phyloP scores from a whole-genome alignment of 2,329 filamentous ascomycete genomes.

The Cryphonectria nitschkei region DNA sequence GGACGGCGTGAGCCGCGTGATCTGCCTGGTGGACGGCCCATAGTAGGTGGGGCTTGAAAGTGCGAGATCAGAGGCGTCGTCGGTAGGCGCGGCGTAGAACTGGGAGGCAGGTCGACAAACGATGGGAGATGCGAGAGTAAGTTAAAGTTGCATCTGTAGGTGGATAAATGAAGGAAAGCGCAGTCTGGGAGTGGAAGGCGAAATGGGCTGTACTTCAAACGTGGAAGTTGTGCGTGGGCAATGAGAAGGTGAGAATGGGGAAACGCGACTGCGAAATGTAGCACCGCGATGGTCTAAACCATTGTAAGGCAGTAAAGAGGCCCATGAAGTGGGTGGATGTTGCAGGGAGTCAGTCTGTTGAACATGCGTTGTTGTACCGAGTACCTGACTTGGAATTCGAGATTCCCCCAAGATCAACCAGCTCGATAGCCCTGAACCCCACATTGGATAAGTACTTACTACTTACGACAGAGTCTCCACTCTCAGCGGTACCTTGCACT shows the following conservation, averaged over 20 bases:
- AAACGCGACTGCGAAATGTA: not conserved
- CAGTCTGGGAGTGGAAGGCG: not conserved
- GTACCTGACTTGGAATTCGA: not conserved
- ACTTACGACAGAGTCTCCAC: not conserved
- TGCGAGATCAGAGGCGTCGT: not conserved
- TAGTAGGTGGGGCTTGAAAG: not conserved
- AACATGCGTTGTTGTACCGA: not conserved
- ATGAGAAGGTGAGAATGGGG: not conserved
- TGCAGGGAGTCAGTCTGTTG: not conserved
- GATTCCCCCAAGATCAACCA: not conserved
- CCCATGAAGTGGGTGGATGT: not conserved
- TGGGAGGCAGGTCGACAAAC: not conserved
- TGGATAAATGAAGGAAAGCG: not conserved
- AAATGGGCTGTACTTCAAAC: not conserved
- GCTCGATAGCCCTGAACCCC: not conserved
- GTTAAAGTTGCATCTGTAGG: not conserved
- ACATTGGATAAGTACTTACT: not conserved
- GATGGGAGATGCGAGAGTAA: not conserved
- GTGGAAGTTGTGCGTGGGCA: not conserved
- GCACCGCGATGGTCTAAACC: not conserved
- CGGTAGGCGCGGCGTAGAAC: not conserved
- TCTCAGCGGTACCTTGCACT: not conserved
- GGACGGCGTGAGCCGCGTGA: conserved; percentile 18
- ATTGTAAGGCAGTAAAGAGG: not conserved
- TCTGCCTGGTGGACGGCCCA: conserved; percentile 18